A percentile compares a stretch with the other conserved stretches of the same genome.
These are phyloP conservation scores for Ophiostoma tasmaniense DNA, from an alignment of 2,329 filamentous ascomycete genomes.

Conservation along the genomic window DNA sequence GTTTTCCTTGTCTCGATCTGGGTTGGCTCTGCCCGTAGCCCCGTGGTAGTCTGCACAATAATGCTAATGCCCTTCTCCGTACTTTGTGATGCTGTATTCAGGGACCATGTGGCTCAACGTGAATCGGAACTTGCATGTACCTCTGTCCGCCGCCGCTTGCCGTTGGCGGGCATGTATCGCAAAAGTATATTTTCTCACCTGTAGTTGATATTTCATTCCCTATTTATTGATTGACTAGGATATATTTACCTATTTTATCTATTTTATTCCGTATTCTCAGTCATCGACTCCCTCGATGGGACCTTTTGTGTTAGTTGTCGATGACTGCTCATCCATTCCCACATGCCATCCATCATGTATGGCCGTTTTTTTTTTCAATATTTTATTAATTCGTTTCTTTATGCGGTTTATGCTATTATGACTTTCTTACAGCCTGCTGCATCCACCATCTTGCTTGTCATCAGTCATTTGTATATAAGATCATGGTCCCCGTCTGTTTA, in stretches of 20 bases:
- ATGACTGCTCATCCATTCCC: not conserved
- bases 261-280: not conserved
- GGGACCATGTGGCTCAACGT: not conserved
- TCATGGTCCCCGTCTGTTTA: not conserved
- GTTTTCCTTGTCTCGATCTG: constrained; percentile 12
- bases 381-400: not conserved
- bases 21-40: constrained; percentile 9
- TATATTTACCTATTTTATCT: not conserved
- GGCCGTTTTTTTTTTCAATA: too few species aligned
- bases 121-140: not conserved
- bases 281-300: not conserved
- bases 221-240: not conserved
- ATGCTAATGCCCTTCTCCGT: not conserved
- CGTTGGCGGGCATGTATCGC: not conserved
- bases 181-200: not conserved
- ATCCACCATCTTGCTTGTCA: not conserved
- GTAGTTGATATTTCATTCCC: not conserved
- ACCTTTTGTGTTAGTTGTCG: not conserved
- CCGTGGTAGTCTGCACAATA: not conserved
- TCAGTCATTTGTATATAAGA: not conserved
- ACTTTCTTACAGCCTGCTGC: not conserved
- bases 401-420: not conserved
- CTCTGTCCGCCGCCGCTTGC: not conserved
- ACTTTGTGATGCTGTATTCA: not conserved
- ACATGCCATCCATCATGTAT: not conserved